A percentile compares a stretch with the other conserved stretches of the same genome.
Conservation (phyloP, 2,329 filamentous ascomycete genomes). For the Epichloe sibirici region DNA sequence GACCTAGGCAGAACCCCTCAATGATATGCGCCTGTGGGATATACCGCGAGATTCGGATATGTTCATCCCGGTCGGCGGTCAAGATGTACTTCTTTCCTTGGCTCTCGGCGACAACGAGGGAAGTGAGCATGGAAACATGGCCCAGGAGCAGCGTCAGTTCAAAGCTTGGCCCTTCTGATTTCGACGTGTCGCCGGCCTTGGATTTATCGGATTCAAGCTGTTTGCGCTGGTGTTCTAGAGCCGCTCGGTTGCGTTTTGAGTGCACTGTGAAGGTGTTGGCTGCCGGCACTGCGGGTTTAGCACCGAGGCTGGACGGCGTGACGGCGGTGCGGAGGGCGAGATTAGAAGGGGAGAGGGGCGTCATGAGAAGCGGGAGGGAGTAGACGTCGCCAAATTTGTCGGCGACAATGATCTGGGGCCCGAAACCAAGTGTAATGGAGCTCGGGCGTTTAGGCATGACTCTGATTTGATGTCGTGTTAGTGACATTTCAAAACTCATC, state of each 20-base stretch:
- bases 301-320: constrained; percentile 1
- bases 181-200: constrained; percentile 13
- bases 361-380: constrained; percentile 53
- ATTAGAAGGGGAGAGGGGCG: constrained; percentile 10
- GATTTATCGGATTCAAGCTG: constrained; percentile 24
- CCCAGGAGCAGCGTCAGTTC: constrained; percentile 72
- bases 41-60: constrained; percentile 78
- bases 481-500: neutral
- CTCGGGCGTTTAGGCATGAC: constrained; percentile 83
- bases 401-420: constrained; percentile 64
- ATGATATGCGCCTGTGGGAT: constrained; percentile 78
- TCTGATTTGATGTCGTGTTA: constrained; percentile 28
- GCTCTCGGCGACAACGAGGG: constrained; percentile 44
- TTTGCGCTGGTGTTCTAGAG: constrained; percentile 46
- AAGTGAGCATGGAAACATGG: constrained; percentile 90
- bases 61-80: constrained; percentile 48
- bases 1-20: constrained; percentile 79
- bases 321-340: constrained; percentile 8
- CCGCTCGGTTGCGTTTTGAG: constrained; percentile 48
- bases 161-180: constrained; percentile 39
- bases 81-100: constrained; percentile 36
- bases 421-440: constrained; percentile 56
- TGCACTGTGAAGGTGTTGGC: constrained; percentile 51
- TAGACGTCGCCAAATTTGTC: constrained; percentile 99
- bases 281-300: constrained; percentile 30